Evolutionary conservation across 2,329 filamentous ascomycete species (phyloP).

Genomic region (Aspergillus cejpii): DNA sequence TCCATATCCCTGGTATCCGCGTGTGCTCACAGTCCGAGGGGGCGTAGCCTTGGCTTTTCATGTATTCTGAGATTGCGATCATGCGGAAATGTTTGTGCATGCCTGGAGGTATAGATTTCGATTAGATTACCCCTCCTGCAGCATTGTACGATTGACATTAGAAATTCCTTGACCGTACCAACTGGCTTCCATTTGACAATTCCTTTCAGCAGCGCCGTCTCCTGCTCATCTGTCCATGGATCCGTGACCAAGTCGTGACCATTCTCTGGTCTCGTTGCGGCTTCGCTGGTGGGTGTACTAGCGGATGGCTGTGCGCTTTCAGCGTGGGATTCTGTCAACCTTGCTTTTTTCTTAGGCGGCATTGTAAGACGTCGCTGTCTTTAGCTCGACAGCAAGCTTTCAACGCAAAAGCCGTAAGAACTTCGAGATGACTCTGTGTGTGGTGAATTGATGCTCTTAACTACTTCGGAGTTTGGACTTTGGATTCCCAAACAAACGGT

Average conservation of each 20-base stretch:
- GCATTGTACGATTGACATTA: neutral
- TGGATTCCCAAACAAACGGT: slow-evolving; percentile 25
- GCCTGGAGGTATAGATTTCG: slow-evolving; percentile 39
- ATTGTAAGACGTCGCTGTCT: slow-evolving; percentile 16
- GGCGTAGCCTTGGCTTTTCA: slow-evolving; percentile 73
- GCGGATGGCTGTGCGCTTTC: slow-evolving; percentile 25
- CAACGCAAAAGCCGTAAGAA: too few relatives aligned
- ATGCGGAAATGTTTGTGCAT: slow-evolving; percentile 94
- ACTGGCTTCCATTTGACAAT: slow-evolving; percentile 96
- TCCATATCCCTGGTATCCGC: slow-evolving; percentile 84
- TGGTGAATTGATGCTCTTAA: neutral
- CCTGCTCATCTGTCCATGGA: slow-evolving; percentile 92
- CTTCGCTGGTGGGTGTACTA: slow-evolving; percentile 26
- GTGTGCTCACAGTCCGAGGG: slow-evolving; percentile 64
- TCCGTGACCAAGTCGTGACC: slow-evolving; percentile 54
- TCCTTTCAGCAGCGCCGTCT: slow-evolving; percentile 84
- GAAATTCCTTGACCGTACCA: slow-evolving; percentile 47
- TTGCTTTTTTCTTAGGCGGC: slow-evolving; percentile 58
- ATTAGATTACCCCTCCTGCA: neutral
- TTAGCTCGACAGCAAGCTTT: neutral
- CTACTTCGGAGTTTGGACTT: too few relatives aligned
- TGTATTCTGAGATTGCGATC: slow-evolving; percentile 72
- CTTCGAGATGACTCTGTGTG: neutral
- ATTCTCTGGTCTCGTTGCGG: slow-evolving; percentile 30
- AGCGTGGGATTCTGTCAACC: slow-evolving; percentile 31